Evolutionary conservation across 192 early-diverging fungal genomes (phyloP).

Genomic region (Geranomyces variabilis): DNA sequence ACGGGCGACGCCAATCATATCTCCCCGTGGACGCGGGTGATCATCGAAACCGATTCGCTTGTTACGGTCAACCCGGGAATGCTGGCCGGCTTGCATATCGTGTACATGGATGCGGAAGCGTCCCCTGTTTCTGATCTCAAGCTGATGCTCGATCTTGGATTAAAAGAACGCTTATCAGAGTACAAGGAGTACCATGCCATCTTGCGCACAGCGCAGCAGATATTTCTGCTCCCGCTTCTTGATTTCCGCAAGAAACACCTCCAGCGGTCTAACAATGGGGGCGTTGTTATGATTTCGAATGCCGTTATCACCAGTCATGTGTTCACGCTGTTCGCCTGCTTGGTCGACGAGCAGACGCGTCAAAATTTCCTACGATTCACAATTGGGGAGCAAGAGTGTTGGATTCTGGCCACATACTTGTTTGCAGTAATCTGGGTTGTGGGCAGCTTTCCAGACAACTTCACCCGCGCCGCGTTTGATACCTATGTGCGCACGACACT

Average conservation of each 20-base stretch:
- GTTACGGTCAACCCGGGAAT: slow-evolving; percentile 5
- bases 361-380: slow-evolving; percentile 38
- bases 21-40: background rate
- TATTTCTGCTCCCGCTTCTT: slow-evolving; percentile 1
- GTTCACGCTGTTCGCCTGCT: slow-evolving; percentile 14
- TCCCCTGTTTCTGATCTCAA: background rate
- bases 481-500: slow-evolving; percentile 13
- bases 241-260: slow-evolving; percentile 9
- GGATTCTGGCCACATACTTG: slow-evolving; percentile 33
- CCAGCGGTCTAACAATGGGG: background rate
- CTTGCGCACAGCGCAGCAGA: background rate
- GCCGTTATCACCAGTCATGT: background rate
- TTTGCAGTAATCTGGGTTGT: slow-evolving; percentile 34
- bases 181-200: background rate
- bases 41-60: slow-evolving; percentile 26
- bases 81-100: slow-evolving; percentile 5
- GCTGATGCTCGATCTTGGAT: slow-evolving; percentile 2
- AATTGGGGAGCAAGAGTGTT: slow-evolving; percentile 29
- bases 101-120: slow-evolving; percentile 15
- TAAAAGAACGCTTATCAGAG: background rate
- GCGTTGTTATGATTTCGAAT: background rate
- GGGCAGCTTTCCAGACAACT: slow-evolving; percentile 19
- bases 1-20: background rate
- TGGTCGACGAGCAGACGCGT: slow-evolving; percentile 28
- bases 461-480: background rate